phyloP scores from a whole-genome alignment of 331 rosid genomes.

The Malus hybrid region DNA sequence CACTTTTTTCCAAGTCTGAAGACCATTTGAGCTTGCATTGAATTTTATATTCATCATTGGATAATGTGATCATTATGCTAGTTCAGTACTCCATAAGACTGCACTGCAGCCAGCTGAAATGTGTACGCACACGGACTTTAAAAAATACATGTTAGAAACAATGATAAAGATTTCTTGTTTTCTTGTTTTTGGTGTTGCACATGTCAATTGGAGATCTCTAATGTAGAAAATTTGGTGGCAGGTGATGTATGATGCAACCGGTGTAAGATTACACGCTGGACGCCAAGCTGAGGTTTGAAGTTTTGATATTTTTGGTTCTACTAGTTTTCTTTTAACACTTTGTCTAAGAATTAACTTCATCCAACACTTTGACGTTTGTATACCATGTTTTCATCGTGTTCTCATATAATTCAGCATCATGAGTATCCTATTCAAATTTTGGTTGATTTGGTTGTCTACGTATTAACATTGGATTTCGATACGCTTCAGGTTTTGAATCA shows the following conservation, averaged over 20 bases:
- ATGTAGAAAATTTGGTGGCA: constrained; percentile 39
- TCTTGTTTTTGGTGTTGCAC: background rate
- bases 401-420: background rate
- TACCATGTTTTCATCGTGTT: background rate
- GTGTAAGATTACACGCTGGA: constrained; percentile 96
- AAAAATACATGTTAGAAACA: background rate
- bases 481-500: constrained; percentile 70
- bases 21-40: background rate
- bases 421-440: background rate
- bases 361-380: constrained; percentile 1
- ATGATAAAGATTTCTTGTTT: background rate
- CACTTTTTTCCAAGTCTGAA: background rate
- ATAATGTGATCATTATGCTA: background rate
- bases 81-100: background rate
- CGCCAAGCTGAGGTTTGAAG: constrained; percentile 96
- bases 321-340: background rate
- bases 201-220: constrained; percentile 18
- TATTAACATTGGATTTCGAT: constrained; percentile 3
- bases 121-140: background rate
- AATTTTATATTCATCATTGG: background rate
- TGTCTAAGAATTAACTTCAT: constrained; percentile 7
- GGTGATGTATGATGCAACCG: constrained; percentile 99
- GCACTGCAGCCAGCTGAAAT: background rate
- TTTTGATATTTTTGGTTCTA: constrained; percentile 5
- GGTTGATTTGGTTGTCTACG: background rate